These are phyloP conservation scores for Chrysosporium keratinophilum DNA, from an alignment of 2,329 filamentous ascomycete species.

Conservation along the genomic window DNA sequence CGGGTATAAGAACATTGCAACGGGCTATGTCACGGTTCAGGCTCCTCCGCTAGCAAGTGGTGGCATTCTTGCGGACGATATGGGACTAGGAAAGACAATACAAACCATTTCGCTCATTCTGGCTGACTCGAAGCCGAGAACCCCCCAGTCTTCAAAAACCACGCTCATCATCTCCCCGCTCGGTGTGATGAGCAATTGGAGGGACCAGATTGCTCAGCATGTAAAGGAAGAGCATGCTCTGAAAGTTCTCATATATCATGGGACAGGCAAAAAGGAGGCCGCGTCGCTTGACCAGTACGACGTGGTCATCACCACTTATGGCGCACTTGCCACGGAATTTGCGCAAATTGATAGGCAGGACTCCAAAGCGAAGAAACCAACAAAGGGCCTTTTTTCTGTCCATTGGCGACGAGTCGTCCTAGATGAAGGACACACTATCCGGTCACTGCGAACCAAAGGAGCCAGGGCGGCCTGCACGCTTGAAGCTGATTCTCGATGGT, in stretches of 20 bases:
- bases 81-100: constrained; percentile 84
- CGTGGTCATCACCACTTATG: constrained; percentile 77
- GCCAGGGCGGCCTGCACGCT: constrained; percentile 58
- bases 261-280: constrained; percentile 47
- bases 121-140: constrained; percentile 38
- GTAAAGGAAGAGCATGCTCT: constrained; percentile 54
- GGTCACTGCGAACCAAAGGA: constrained; percentile 64
- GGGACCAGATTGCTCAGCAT: constrained; percentile 64
- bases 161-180: constrained; percentile 76
- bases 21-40: constrained; percentile 51
- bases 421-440: constrained; percentile 74
- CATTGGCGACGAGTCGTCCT: constrained; percentile 71
- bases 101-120: constrained; percentile 74
- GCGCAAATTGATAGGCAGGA: constrained; percentile 40
- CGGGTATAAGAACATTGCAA: constrained; percentile 58
- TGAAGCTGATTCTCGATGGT: constrained; percentile 64
- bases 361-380: constrained; percentile 32
- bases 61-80: constrained; percentile 81
- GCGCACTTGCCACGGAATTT: constrained; percentile 59
- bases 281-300: constrained; percentile 56
- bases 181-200: constrained; percentile 86
- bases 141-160: constrained; percentile 43
- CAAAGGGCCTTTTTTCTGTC: constrained; percentile 50
- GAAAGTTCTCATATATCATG: constrained; percentile 65
- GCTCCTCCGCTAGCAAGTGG: constrained; percentile 61